phyloP scores from a whole-genome alignment of 768 basidiomycete species.

The Gautieria morchelliformis region DNA sequence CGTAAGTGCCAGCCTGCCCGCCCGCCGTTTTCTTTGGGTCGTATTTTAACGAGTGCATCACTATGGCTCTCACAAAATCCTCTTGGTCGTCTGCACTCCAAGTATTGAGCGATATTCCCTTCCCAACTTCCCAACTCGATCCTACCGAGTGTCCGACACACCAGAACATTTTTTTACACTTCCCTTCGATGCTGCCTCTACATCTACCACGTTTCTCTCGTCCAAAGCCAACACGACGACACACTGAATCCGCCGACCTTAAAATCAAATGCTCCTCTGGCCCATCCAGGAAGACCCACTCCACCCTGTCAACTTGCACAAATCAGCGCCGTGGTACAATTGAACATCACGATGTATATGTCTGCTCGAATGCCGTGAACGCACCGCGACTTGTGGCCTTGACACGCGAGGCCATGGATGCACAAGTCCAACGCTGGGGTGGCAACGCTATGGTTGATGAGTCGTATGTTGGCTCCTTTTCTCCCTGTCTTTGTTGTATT shows the following conservation, averaged over 20 bases:
- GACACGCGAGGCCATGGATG: conserved; percentile 40
- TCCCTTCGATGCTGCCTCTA: neutral
- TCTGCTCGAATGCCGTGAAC: conserved; percentile 58
- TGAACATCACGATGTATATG: conserved; percentile 34
- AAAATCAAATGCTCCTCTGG: neutral
- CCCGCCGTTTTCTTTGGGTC: neutral
- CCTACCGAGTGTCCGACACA: neutral
- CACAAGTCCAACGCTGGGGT: conserved; percentile 38
- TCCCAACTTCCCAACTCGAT: neutral
- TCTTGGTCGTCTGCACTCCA: neutral
- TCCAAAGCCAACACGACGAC: neutral
- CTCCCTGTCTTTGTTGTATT: neutral
- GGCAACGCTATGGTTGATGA: conserved; percentile 61
- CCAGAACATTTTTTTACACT: neutral
- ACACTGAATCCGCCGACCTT: neutral
- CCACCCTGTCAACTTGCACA: neutral
- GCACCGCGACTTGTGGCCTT: conserved; percentile 45
- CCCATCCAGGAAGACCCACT: neutral
- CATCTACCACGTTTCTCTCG: neutral
- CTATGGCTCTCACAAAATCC: neutral
- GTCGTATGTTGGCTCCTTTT: conserved; percentile 36
- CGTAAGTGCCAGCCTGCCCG: neutral
- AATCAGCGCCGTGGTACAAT: conserved; percentile 11
- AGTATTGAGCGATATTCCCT: neutral
- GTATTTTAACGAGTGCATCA: neutral